Evolutionary conservation across 2,329 filamentous ascomycete genomes (phyloP).

Genomic region (Alternaria sp.): DNA sequence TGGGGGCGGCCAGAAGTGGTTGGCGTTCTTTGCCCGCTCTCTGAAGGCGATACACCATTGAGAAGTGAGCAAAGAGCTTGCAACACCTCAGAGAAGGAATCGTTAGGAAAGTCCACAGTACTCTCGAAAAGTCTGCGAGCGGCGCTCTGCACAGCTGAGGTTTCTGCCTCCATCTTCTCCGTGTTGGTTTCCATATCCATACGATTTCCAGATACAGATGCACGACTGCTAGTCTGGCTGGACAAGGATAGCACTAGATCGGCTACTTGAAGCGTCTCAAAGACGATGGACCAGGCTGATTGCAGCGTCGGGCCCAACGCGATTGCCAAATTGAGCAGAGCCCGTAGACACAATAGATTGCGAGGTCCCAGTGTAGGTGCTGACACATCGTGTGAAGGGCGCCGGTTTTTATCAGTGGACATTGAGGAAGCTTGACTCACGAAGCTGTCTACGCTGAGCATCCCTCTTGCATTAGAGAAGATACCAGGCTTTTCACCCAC

Average conservation of each 20-base stretch:
- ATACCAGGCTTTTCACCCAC: slow-evolving; percentile 65
- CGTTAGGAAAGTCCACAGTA: slow-evolving; percentile 87
- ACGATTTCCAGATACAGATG: slow-evolving; percentile 25
- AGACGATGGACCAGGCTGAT: slow-evolving; percentile 85
- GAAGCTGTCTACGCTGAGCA: slow-evolving; percentile 77
- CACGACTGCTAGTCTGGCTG: slow-evolving; percentile 32
- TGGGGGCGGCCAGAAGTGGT: slow-evolving; percentile 34
- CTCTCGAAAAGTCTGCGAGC: slow-evolving; percentile 88
- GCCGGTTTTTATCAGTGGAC: slow-evolving; percentile 65
- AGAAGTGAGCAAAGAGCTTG: slow-evolving; percentile 77
- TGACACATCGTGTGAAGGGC: slow-evolving; percentile 61
- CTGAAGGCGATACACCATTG: slow-evolving; percentile 39
- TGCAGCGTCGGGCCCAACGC: slow-evolving; percentile 88
- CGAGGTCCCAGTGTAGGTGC: slow-evolving; percentile 75
- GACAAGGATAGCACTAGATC: slow-evolving; percentile 77
- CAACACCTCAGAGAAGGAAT: slow-evolving; percentile 80
- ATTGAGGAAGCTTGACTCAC: slow-evolving; percentile 65
- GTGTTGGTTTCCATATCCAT: slow-evolving; percentile 32
- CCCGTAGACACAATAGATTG: slow-evolving; percentile 88
- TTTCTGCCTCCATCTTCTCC: slow-evolving; percentile 72
- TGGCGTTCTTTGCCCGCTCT: slow-evolving; percentile 37
- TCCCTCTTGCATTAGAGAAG: slow-evolving; percentile 73
- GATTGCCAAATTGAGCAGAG: slow-evolving; percentile 93
- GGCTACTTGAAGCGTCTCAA: slow-evolving; percentile 91
- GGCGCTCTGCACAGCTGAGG: slow-evolving; percentile 87